These are phyloP conservation scores for Apiotrichum brassicae DNA, from an alignment of 1,284 basidiomycete species.

Conservation along the genomic window DNA sequence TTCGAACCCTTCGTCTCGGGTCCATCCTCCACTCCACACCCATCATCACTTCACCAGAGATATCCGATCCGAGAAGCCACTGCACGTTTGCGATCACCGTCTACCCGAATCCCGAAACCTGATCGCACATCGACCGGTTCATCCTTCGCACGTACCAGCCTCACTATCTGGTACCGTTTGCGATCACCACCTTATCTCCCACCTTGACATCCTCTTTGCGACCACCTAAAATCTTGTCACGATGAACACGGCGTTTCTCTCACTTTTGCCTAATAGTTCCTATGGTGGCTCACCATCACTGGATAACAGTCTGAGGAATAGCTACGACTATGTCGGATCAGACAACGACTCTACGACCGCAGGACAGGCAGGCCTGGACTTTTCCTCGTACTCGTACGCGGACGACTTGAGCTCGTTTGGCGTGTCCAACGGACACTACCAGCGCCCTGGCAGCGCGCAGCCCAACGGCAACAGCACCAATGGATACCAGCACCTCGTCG, in stretches of 20 bases:
- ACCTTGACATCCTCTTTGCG: no score
- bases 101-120: no score
- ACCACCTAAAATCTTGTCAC: no score
- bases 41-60: no score
- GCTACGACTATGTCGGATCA: slow-evolving; percentile 17
- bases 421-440: slow-evolving; percentile 8
- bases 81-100: no score
- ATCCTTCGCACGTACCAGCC: no score
- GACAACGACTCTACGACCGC: slow-evolving; percentile 12
- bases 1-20: no score
- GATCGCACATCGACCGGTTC: no score
- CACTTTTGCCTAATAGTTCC: slow-evolving; percentile 15
- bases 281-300: slow-evolving; percentile 9
- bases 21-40: no score
- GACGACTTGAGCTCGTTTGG: slow-evolving; percentile 11
- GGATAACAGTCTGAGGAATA: slow-evolving; percentile 6
- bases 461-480: slow-evolving; percentile 4
- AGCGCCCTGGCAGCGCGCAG: slow-evolving; percentile 6
- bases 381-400: slow-evolving; percentile 8
- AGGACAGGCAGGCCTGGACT: slow-evolving; percentile 6
- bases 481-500: slow-evolving; percentile 15
- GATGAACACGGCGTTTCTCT: slow-evolving; percentile 19
- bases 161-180: not conserved
- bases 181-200: not conserved
- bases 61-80: no score